These are phyloP conservation scores for Colletotrichum camelliae DNA, from an alignment of 2,329 filamentous ascomycete genomes.

Conservation along the genomic window DNA sequence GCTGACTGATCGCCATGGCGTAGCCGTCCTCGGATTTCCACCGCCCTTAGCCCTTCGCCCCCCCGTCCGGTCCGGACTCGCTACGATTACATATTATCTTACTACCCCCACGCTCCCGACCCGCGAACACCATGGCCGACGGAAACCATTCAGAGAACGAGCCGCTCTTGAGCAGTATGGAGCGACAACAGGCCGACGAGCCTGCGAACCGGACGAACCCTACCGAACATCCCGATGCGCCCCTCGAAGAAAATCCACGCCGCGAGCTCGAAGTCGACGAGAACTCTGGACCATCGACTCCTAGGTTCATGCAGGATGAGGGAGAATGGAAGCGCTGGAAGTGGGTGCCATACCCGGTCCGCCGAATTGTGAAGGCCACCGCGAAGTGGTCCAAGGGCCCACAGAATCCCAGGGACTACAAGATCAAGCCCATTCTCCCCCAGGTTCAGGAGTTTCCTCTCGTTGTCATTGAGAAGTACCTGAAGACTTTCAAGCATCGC, in stretches of 20 bases:
- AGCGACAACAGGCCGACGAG: conserved; percentile 33
- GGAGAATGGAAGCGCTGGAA: conserved; percentile 53
- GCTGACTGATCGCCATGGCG: conserved; percentile 24
- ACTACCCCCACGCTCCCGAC: background rate
- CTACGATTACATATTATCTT: conserved; percentile 16
- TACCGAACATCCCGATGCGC: conserved; percentile 46
- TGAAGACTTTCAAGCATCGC: conserved; percentile 65
- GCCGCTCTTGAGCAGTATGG: conserved; percentile 43
- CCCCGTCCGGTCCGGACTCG: conserved; percentile 9
- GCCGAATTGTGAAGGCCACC: conserved; percentile 47
- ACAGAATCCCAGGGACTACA: conserved; percentile 52
- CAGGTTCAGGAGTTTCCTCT: conserved; percentile 71
- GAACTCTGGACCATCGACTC: conserved; percentile 52
- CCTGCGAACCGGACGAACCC: conserved; percentile 20
- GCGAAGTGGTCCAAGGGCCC: conserved; percentile 62
- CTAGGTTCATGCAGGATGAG: conserved; percentile 65
- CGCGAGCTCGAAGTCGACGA: conserved; percentile 53
- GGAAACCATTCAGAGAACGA: conserved; percentile 38
- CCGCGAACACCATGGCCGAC: conserved; percentile 32
- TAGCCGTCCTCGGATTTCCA: conserved; percentile 16
- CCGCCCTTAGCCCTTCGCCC: conserved; percentile 10
- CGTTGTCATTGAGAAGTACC: conserved; percentile 63
- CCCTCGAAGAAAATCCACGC: conserved; percentile 38
- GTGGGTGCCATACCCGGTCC: conserved; percentile 64
- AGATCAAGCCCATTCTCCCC: conserved; percentile 68